Evolutionary conservation across 2,329 filamentous ascomycete species (phyloP).

Genomic region (Westerdykella aurantiaca): DNA sequence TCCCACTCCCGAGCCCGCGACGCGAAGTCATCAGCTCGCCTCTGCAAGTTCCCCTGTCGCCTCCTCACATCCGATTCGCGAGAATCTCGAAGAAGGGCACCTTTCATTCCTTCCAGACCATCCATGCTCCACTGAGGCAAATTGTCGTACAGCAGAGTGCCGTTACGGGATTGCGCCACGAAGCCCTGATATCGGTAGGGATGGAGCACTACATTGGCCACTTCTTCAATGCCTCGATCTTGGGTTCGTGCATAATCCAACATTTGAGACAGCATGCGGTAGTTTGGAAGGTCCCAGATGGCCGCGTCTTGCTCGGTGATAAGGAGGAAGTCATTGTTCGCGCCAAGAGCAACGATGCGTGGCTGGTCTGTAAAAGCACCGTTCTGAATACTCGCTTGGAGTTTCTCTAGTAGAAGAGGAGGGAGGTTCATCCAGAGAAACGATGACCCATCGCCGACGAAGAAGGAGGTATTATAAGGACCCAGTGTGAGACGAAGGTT

Average conservation of each 20-base stretch:
- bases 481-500: constrained; percentile 26
- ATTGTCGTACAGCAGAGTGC: constrained; percentile 21
- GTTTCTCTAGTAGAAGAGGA: constrained; percentile 13
- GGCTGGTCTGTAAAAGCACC: constrained; percentile 28
- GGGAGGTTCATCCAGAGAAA: constrained; percentile 34
- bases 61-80: constrained; percentile 1
- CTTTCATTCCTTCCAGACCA: constrained; percentile 16
- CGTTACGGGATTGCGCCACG: constrained; percentile 19
- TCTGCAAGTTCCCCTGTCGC: constrained; percentile 13
- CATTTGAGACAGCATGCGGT: constrained; percentile 14
- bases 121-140: constrained; percentile 19
- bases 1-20: constrained; percentile 17
- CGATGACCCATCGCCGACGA: constrained; percentile 20
- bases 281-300: constrained; percentile 25
- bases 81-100: constrained; percentile 17
- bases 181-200: constrained; percentile 29
- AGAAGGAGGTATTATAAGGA: constrained; percentile 31
- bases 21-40: constrained; percentile 16
- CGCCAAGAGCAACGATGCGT: constrained; percentile 28
- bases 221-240: constrained; percentile 13
- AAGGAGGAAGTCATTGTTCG: constrained; percentile 24
- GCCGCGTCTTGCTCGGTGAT: constrained; percentile 26
- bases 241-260: constrained; percentile 17
- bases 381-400: constrained; percentile 24
- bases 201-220: constrained; percentile 22